Conservation (phyloP, 1,284 basidiomycete genomes). For the Somion occarium region DNA sequence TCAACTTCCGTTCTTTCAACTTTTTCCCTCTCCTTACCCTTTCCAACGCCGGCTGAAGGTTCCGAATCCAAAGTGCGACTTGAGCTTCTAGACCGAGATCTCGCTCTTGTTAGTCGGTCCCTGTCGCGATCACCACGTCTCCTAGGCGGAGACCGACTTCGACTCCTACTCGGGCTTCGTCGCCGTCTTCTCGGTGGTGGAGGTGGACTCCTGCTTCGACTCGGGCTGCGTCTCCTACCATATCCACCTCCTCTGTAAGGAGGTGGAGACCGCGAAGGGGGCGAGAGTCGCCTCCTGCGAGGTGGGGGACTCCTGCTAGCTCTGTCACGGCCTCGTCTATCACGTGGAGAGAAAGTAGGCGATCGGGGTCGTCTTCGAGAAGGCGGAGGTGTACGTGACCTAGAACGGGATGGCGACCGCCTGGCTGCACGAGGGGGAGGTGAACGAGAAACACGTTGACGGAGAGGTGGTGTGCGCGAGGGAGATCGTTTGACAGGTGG, state of each 20-base stretch:
- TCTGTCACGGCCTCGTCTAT: constrained; percentile 19
- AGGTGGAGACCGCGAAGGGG: constrained; percentile 25
- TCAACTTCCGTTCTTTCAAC: constrained; percentile 48
- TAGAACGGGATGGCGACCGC: constrained; percentile 20
- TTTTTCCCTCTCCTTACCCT: constrained; percentile 13
- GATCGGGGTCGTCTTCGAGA: constrained; percentile 45
- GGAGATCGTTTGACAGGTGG: constrained; percentile 9
- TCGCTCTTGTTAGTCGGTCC: constrained; percentile 15
- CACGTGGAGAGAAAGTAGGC: constrained; percentile 38
- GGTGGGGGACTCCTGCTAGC: constrained; percentile 53
- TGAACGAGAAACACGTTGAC: constrained; percentile 14
- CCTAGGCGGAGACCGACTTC: constrained; percentile 20
- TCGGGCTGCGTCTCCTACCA: constrained; percentile 14
- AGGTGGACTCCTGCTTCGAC: constrained; percentile 12
- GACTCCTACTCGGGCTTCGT: constrained; percentile 21
- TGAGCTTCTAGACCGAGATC: constrained; percentile 2
- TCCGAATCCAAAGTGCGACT: constrained; percentile 15
- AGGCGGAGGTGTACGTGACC: constrained; percentile 33
- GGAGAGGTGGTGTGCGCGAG: constrained; percentile 21
- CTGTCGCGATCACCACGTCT: constrained; percentile 16
- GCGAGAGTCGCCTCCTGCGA: constrained; percentile 47
- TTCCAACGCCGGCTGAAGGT: constrained; percentile 4
- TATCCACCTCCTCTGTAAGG: constrained; percentile 16
- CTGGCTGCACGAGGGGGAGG: constrained; percentile 19
- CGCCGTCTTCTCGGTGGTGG: too few relatives aligned